phyloP scores from a whole-genome alignment of 768 basidiomycete genomes.

The Boletus insuetus region DNA sequence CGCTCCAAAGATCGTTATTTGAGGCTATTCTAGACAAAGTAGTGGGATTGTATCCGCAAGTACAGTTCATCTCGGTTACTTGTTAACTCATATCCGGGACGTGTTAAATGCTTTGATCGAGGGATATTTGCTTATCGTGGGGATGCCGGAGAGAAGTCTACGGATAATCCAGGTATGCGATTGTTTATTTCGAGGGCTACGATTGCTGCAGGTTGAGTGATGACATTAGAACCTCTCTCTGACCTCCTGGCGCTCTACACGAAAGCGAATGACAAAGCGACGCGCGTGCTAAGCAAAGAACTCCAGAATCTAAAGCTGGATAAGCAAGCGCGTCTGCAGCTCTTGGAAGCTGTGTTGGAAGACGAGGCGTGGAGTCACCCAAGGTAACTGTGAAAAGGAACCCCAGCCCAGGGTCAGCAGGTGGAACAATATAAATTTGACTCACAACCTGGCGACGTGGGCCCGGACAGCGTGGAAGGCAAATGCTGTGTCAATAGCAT shows the following conservation, averaged over 20 bases:
- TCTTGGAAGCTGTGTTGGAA: not conserved
- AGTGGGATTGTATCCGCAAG: slow-evolving; percentile 26
- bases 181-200: too few relatives aligned
- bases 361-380: slow-evolving; percentile 1
- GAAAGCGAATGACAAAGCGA: not conserved
- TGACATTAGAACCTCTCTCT: slow-evolving; percentile 11
- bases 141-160: not conserved
- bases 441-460: too few relatives aligned
- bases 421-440: too few relatives aligned
- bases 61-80: not conserved
- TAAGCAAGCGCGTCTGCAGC: not conserved
- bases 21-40: slow-evolving; percentile 26
- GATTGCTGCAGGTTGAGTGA: not conserved
- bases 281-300: not conserved
- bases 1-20: slow-evolving; percentile 18
- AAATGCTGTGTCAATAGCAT: too few relatives aligned
- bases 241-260: slow-evolving; percentile 12
- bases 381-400: not conserved
- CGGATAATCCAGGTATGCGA: slow-evolving; percentile 3
- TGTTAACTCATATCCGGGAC: not conserved
- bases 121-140: slow-evolving; percentile 6
- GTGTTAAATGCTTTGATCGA: slow-evolving; percentile 16
- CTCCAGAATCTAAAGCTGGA: not conserved
- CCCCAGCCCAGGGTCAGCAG: too few relatives aligned
- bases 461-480: not conserved